Percentiles rank a stretch among this genome's conserved stretches.
Evolutionary conservation across 2,329 filamentous ascomycete genomes (phyloP).

Genomic region (Colletotrichum sublineola): DNA sequence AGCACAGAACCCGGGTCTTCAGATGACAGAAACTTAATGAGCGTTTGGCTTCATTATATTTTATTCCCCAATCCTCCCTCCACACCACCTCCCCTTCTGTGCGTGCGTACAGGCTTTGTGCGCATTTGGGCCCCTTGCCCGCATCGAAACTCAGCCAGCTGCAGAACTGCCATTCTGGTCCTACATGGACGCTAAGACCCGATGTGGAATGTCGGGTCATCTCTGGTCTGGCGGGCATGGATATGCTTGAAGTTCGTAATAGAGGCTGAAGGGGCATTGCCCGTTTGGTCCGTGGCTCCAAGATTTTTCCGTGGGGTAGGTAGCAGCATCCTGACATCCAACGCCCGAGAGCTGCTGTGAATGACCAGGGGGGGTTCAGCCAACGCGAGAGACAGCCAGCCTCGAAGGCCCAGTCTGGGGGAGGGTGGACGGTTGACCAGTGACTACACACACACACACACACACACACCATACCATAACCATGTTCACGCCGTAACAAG

Average conservation of each 20-base stretch:
- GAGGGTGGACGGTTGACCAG: background rate
- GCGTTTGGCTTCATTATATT: background rate
- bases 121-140: background rate
- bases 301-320: constrained; percentile 17
- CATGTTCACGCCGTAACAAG: background rate
- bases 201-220: background rate
- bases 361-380: constrained; percentile 4
- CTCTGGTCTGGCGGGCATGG: constrained; percentile 8
- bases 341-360: too few species aligned
- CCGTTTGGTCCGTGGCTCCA: background rate
- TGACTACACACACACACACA: too few species aligned
- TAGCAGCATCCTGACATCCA: background rate
- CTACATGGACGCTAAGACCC: background rate
- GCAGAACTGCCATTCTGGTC: background rate
- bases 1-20: background rate
- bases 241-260: constrained; percentile 21
- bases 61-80: background rate
- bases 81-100: background rate
- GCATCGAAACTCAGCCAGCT: background rate
- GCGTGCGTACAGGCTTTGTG: too few species aligned
- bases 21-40: background rate
- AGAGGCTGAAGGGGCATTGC: constrained; percentile 19
- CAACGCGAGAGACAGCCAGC: background rate
- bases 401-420: constrained; percentile 14
- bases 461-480: background rate